These are phyloP conservation scores for Fusarium redolens DNA, from an alignment of 2,329 filamentous ascomycete genomes.

Conservation along the genomic window DNA sequence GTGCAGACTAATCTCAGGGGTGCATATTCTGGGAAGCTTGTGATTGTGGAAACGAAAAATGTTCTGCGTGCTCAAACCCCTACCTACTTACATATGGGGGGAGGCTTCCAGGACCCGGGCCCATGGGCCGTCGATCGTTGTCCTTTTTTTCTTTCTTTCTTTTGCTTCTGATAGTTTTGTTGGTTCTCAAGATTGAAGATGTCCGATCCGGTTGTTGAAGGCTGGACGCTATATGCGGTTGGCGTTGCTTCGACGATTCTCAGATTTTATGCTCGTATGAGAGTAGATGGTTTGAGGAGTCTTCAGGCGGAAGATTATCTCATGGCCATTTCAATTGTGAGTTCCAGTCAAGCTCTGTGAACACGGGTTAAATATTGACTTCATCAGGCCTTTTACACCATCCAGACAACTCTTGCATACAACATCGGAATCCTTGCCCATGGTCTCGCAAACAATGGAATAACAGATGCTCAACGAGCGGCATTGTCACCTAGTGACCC, in stretches of 20 bases:
- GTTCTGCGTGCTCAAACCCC: not conserved
- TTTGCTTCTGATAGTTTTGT: constrained; percentile 3
- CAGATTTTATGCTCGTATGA: constrained; percentile 47
- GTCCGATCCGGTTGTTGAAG: constrained; percentile 34
- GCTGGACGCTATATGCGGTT: constrained; percentile 46
- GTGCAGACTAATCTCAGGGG: constrained; percentile 4
- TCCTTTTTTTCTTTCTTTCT: not conserved
- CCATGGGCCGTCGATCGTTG: not conserved
- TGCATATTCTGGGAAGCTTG: not conserved
- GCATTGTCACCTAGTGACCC: constrained; percentile 54
- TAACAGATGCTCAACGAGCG: constrained; percentile 61
- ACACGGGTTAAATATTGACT: not conserved
- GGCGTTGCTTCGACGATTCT: constrained; percentile 43
- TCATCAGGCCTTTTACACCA: constrained; percentile 60
- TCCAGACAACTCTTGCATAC: constrained; percentile 62
- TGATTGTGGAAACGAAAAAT: not conserved
- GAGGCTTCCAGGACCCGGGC: not conserved
- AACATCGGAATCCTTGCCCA: constrained; percentile 57
- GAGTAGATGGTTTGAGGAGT: constrained; percentile 37
- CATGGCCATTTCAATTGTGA: constrained; percentile 36
- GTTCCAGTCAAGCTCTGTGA: not conserved
- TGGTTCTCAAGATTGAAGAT: constrained; percentile 8
- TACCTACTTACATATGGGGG: constrained; percentile 10
- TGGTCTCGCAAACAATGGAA: constrained; percentile 65
- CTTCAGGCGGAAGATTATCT: constrained; percentile 48